Evolutionary conservation across 2,329 filamentous ascomycete genomes (phyloP), one percentile per base, ranked within the genome.

Genomic region (Alternaria tenuissima): DNA sequence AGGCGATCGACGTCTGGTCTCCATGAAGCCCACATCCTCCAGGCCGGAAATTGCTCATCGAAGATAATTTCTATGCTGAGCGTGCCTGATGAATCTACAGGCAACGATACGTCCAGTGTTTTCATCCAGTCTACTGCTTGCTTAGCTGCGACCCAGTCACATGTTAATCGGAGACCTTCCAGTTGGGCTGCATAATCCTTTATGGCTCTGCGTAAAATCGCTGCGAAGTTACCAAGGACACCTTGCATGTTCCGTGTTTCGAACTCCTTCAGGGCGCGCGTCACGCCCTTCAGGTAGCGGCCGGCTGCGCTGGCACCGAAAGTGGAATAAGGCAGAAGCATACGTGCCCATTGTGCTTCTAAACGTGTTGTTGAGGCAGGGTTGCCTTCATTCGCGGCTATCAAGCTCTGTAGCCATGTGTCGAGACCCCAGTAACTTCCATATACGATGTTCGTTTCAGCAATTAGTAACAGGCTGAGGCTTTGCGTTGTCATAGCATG

Each of bases 1-100:
- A 75, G 55, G 4, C 66, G 63, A 5, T 62, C 26, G 11, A 69
- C 2, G 34, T 74, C 60, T 4, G 75, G 74, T 55, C 46, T 68
- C 75, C 75, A 78, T 4, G 39, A 28, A 26, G 74, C 67, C 74
- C 75, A 78, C 16, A 70, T 59, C 16, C 68, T 65, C 75, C 75
- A 77, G 7, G 53, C 30, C 0, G 71, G 69, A 12, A 74, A 72
- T 9, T 68, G 61, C 6, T 59, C 36, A 43, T 77, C 72, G 12
- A 78, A 53, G 32, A 77, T 52, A 20, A 66, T 57, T 52, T 71
- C 67, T 26, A 63, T 64, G 5, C 64, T 48, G 28, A 56, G n/a
- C 18, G 38, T 43, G 1, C 55, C 62, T 3, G 65, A 60, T 30
- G 63, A 55, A 22, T 51, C 63, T n/a, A 36, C 32, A 11, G 60